A percentile compares a stretch with the other conserved stretches of the same genome.
Evolutionary conservation across 2,329 filamentous ascomycete species (phyloP).

Genomic region (Pezicula radicicola): DNA sequence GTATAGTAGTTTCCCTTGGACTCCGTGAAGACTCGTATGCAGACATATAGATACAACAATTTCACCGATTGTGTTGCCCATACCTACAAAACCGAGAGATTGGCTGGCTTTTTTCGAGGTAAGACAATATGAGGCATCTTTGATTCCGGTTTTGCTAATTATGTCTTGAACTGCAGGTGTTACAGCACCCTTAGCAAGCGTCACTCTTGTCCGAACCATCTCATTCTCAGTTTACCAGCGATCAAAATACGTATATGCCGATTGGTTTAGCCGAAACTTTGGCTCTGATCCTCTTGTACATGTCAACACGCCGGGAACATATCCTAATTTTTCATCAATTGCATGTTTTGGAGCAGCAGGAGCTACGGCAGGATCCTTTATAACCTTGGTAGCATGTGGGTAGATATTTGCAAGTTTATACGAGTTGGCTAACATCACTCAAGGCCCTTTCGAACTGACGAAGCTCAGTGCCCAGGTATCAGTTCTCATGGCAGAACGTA

Average conservation of each 20-base stretch:
- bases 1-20: slow-evolving; percentile 67
- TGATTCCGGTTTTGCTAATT: slow-evolving; percentile 2
- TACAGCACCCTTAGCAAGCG: slow-evolving; percentile 74
- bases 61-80: slow-evolving; percentile 72
- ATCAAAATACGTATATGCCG: slow-evolving; percentile 71
- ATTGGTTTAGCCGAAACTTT: slow-evolving; percentile 65
- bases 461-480: slow-evolving; percentile 86
- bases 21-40: slow-evolving; percentile 87
- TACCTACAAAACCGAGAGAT: slow-evolving; percentile 72
- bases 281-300: slow-evolving; percentile 69
- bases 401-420: slow-evolving; percentile 11
- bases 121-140: slow-evolving; percentile 22
- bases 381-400: slow-evolving; percentile 75
- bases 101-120: slow-evolving; percentile 80
- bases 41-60: slow-evolving; percentile 76
- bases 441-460: slow-evolving; percentile 82
- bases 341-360: slow-evolving; percentile 76
- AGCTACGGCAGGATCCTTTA: slow-evolving; percentile 74
- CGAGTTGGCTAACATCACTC: slow-evolving; percentile 7
- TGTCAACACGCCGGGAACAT: slow-evolving; percentile 67
- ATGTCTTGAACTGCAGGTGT: slow-evolving; percentile 42
- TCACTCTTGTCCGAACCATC: slow-evolving; percentile 73
- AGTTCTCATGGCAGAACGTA: slow-evolving; percentile 65
- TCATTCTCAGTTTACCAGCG: slow-evolving; percentile 79
- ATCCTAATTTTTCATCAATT: slow-evolving; percentile 70